Conservation (phyloP, 1,284 basidiomycete genomes). For the Leccinum pallidistipes region DNA sequence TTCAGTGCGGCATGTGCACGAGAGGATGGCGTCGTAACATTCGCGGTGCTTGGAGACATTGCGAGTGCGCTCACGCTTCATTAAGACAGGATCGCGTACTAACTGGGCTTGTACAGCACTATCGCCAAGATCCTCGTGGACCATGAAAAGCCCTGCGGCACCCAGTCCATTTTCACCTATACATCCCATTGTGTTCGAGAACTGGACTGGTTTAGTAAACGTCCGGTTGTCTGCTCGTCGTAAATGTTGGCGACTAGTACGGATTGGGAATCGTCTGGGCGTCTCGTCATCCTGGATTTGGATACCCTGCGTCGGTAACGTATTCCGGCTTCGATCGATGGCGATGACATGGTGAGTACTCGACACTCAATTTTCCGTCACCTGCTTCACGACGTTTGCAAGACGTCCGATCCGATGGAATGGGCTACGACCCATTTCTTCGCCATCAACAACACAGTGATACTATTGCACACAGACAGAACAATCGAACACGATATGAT, state of each 20-base stretch:
- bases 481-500: neutral
- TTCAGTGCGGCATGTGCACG: neutral
- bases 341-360: neutral
- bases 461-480: neutral
- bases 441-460: neutral
- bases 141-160: slow-evolving; percentile 1
- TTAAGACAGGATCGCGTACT: neutral
- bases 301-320: neutral
- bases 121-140: slow-evolving; percentile 9
- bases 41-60: slow-evolving; percentile 10
- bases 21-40: slow-evolving; percentile 1
- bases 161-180: slow-evolving; percentile 1
- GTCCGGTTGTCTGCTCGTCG: slow-evolving; percentile 8
- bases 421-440: neutral
- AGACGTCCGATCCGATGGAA: neutral
- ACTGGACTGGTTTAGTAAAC: slow-evolving; percentile 2
- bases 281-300: neutral
- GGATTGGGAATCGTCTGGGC: neutral
- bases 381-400: neutral
- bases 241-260: slow-evolving; percentile 10
- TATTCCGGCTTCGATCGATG: neutral
- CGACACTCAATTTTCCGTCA: neutral
- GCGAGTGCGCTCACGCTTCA: neutral
- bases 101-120: neutral
- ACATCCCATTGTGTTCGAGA: neutral